A percentile compares a stretch with the other conserved stretches of the same genome.
Evolutionary conservation across 75 land plant species (phyloP).

Genomic region (Ceratopteris richardii): DNA sequence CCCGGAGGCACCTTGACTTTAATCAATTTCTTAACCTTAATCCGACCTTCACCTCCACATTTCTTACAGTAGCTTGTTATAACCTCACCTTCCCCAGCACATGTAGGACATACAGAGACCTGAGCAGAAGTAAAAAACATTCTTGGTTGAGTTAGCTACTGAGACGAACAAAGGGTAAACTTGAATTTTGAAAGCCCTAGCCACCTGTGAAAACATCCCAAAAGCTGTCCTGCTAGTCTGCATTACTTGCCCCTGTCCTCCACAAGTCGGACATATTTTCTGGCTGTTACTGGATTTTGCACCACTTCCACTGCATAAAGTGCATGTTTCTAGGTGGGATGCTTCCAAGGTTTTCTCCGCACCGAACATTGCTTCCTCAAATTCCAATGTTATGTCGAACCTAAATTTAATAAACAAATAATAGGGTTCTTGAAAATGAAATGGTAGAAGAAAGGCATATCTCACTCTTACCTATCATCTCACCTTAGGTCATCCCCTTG

Average conservation of each 20-base stretch:
- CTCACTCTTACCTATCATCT: no score
- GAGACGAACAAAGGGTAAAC: neutral
- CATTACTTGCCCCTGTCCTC: constrained; percentile 98
- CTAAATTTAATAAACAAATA: constrained; percentile 21
- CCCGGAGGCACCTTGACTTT: constrained; percentile 92
- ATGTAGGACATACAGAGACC: constrained; percentile 84
- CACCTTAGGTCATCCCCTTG: constrained; percentile 95
- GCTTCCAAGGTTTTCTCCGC: constrained; percentile 85
- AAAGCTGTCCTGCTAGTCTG: constrained; percentile 91
- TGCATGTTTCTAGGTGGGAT: constrained; percentile 80
- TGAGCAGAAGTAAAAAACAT: constrained; percentile 22
- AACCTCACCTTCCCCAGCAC: constrained; percentile 90
- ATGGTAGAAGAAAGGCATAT: no score
- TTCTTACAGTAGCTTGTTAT: constrained; percentile 78
- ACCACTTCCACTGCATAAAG: constrained; percentile 71
- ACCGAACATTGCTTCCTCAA: constrained; percentile 86
- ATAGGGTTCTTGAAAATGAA: no score
- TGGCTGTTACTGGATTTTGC: constrained; percentile 67
- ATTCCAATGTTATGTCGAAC: constrained; percentile 73
- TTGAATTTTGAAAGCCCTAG: neutral
- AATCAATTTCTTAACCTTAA: constrained; percentile 65
- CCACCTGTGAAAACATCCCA: constrained; percentile 89
- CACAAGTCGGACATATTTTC: constrained; percentile 86
- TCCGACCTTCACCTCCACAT: constrained; percentile 83
- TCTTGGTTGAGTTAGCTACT: no score